Base-by-base conservation (phyloP, 2,329 filamentous ascomycete genomes). In the Pseudogymnoascus destructans region DNA sequence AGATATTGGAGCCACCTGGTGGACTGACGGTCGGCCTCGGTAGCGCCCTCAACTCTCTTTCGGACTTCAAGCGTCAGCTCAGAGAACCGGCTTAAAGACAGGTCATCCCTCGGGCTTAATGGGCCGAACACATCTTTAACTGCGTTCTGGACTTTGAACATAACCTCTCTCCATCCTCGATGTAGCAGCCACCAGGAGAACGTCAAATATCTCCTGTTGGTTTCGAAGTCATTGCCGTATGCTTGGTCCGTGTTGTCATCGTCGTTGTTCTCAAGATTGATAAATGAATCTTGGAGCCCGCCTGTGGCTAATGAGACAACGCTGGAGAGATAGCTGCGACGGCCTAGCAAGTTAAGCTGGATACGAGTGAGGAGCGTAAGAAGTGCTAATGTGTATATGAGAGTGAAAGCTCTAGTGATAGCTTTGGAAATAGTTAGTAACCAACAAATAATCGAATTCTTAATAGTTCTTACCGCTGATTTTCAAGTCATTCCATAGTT, bases 121-220 rank as follows among this genome's bases (percentile, higher is more conserved):
- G 82, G 78, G n/a, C 89, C 89, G 71, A 96, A 97, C 21, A 92
- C 87, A 57, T 95, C 86, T 65, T 86, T 85, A 21, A 98, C 93
- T 3, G 90, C 90, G n/a, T 77, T 75, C 68, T 90, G 84, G 54
- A 98, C 91, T 63, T 85, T 86, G 59, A 82, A 77, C 79, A 90
- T 86, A 59, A 97, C 75, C 59, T 90, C 82, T 63, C 84, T 82
- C 84, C 90, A 97, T 42, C 93, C 93, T 63, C 83, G 82, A 72
- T 98, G 92, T 54, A 98, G 77, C 52, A 98, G 75, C 91, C 92
- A 98, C 93, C 93, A 98, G 73, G 89, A 95, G 70, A 97, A 95
- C 38, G 91, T 95, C 55, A 98, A 77, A 69, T 97, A 98, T 68
- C 88, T 87, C 65, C 91, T 80, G 72, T 98, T 98, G 32, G 90